Conservation (phyloP, 1,284 basidiomycete genomes). For the Coniferiporia weirii region DNA sequence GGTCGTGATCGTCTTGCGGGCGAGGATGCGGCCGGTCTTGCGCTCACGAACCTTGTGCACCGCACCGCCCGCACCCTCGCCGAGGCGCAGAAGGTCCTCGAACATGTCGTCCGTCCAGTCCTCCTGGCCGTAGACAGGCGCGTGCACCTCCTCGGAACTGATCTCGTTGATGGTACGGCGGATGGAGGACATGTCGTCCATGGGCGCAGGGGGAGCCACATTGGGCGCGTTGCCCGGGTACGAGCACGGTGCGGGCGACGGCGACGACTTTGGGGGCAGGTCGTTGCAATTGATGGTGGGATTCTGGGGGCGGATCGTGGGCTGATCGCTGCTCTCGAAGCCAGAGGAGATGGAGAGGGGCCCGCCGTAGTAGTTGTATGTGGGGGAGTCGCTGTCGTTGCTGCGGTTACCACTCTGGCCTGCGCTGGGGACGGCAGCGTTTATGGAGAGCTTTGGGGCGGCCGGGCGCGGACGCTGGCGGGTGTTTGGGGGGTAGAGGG, state of each 20-base stretch:
- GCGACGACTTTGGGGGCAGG: no score
- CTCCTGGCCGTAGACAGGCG: constrained; percentile 11
- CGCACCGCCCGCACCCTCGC: constrained; percentile 94
- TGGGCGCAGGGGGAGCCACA: background rate
- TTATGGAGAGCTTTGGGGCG: constrained; percentile 12
- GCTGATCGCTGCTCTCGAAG: constrained; percentile 12
- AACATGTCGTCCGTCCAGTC: constrained; percentile 68
- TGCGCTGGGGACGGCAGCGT: background rate
- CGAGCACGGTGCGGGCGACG: no score
- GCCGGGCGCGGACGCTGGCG: constrained; percentile 14
- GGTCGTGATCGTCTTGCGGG: constrained; percentile 94
- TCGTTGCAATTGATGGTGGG: background rate
- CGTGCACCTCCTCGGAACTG: constrained; percentile 14
- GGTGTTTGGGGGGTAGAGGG: constrained; percentile 21
- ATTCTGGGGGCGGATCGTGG: constrained; percentile 11
- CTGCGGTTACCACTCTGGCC: constrained; percentile 6
- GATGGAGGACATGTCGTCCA: constrained; percentile 13
- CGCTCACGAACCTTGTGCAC: constrained; percentile 87
- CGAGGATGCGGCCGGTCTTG: constrained; percentile 77
- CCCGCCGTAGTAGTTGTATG: constrained; percentile 16
- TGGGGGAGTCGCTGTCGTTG: constrained; percentile 16
- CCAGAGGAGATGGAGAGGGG: background rate
- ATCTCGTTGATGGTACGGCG: constrained; percentile 12
- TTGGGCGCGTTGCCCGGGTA: no score
- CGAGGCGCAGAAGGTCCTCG: constrained; percentile 71